Evolutionary conservation across 108 stramenopile genomes (phyloP).

Genomic region (Conticribra guillardii): DNA sequence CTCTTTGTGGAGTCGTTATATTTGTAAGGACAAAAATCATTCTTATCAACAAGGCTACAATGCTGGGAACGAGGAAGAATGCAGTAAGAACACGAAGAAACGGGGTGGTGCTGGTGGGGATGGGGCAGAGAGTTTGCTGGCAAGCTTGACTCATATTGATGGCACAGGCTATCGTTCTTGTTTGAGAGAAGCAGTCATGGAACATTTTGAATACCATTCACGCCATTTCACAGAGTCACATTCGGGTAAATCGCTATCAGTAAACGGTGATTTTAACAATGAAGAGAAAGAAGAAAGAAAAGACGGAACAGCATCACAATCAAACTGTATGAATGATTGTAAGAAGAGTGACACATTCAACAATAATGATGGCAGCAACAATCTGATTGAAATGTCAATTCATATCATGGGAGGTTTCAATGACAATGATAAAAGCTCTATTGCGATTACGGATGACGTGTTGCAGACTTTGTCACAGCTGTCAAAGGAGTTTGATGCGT

Average conservation of each 20-base stretch:
- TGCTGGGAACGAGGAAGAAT: slow-evolving; percentile 3
- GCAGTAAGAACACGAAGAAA: no score
- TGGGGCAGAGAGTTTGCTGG: slow-evolving; percentile 48
- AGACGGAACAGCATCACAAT: no score
- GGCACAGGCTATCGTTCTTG: slow-evolving; percentile 60
- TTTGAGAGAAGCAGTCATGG: slow-evolving; percentile 59
- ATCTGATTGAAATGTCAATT: slow-evolving; percentile 61
- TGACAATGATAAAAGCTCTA: slow-evolving; percentile 57
- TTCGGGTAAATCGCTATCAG: background rate
- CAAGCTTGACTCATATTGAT: slow-evolving; percentile 76
- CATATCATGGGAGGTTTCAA: slow-evolving; percentile 84
- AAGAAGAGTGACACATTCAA: no score
- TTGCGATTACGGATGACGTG: slow-evolving; percentile 61
- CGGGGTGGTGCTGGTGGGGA: no score
- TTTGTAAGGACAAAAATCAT: background rate
- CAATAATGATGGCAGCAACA: no score
- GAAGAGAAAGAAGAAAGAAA: no score
- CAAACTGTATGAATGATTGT: no score
- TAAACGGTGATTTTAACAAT: no score
- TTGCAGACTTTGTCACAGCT: slow-evolving; percentile 58
- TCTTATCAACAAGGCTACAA: background rate
- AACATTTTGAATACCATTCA: slow-evolving; percentile 65
- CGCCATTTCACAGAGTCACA: background rate
- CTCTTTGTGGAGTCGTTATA: slow-evolving; percentile 61
- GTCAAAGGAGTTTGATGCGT: slow-evolving; percentile 45